These are phyloP conservation scores for Nicotiana tabacum DNA, from an alignment of 257 asterid genomes.

Conservation along the genomic window DNA sequence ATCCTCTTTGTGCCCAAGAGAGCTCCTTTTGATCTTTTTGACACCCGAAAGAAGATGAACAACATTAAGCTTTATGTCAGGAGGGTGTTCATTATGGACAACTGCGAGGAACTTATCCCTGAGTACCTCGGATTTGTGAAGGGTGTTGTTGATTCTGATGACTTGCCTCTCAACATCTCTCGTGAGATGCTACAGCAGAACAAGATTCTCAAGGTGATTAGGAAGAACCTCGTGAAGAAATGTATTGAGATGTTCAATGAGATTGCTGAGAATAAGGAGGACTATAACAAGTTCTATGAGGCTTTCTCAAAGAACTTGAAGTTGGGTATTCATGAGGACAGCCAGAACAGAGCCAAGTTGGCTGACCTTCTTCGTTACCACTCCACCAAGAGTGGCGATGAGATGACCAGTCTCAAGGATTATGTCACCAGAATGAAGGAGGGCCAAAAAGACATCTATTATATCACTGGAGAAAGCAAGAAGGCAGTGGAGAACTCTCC, in stretches of 20 bases:
- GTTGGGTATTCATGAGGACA: conserved; percentile 72
- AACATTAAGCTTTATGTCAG: conserved; percentile 74
- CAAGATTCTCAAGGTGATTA: conserved; percentile 68
- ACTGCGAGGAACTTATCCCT: conserved; percentile 70
- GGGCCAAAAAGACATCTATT: conserved; percentile 77
- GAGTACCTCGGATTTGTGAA: conserved; percentile 74
- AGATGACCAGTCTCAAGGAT: conserved; percentile 69
- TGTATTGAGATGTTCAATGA: conserved; percentile 81
- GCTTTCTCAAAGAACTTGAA: conserved; percentile 78
- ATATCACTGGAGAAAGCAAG: conserved; percentile 78
- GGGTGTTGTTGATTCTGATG: conserved; percentile 80
- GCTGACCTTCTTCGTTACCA: conserved; percentile 67
- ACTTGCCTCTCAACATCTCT: conserved; percentile 71
- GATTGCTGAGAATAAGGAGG: conserved; percentile 80
- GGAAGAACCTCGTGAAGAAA: conserved; percentile 77
- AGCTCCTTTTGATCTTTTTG: conserved; percentile 78
- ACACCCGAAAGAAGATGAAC: conserved; percentile 66
- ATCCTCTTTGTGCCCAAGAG: conserved; percentile 72
- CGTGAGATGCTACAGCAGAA: conserved; percentile 78
- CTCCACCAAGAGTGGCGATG: conserved; percentile 80
- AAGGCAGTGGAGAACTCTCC: conserved; percentile 77
- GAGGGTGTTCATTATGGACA: conserved; percentile 76
- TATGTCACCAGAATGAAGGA: conserved; percentile 86
- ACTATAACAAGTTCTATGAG: conserved; percentile 64
- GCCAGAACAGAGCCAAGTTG: conserved; percentile 66